A percentile compares a stretch with the other conserved stretches of the same genome.
Conservation (phyloP, 129 eudicot species). For the Deinandra increscens region DNA sequence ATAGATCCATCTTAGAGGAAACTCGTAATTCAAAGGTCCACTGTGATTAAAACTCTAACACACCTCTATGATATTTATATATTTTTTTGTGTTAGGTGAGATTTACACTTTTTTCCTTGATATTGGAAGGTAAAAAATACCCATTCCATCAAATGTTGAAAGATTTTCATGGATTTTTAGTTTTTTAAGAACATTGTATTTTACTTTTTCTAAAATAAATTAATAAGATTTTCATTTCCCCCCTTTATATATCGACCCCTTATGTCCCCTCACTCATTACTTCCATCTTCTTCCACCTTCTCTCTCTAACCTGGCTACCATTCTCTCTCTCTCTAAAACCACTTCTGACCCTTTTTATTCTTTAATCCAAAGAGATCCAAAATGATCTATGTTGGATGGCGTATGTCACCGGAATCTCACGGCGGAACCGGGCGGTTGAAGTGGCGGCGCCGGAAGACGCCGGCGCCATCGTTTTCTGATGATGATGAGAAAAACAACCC, state of each 20-base stretch:
- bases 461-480: constrained; percentile 12
- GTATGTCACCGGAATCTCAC: constrained; percentile 24
- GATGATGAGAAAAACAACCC: constrained; percentile 12
- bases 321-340: constrained; percentile 22
- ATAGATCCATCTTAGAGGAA: no score
- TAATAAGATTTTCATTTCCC: constrained; percentile 34
- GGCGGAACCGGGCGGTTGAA: constrained; percentile 19
- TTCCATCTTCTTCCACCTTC: constrained; percentile 28
- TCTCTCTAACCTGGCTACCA: constrained; percentile 5
- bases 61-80: no score
- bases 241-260: constrained; percentile 66
- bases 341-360: background rate
- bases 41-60: no score
- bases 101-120: no score
- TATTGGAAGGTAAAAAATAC: no score
- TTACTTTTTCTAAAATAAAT: no score
- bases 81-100: no score
- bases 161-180: no score
- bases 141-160: no score
- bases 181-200: no score
- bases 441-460: constrained; percentile 25
- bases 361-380: background rate
- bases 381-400: constrained; percentile 31
- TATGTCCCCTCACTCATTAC: constrained; percentile 48
- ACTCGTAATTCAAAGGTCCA: no score